Evolutionary conservation across 768 basidiomycete species (phyloP).

Genomic region (Mycena vitilis): DNA sequence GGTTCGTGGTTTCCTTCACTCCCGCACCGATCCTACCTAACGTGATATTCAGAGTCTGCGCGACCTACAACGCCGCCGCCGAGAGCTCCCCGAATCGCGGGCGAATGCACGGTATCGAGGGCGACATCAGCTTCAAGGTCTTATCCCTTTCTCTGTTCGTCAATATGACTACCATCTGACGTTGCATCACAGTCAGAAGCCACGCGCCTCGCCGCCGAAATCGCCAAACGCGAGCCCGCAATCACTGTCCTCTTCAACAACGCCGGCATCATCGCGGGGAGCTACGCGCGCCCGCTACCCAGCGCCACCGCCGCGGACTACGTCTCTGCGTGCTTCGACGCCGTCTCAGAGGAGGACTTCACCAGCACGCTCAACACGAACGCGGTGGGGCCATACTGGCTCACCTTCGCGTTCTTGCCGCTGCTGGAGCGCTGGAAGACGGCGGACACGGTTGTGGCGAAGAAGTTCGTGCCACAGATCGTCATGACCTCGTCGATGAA

Average conservation of each 20-base stretch:
- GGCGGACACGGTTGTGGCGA: slow-evolving; percentile 40
- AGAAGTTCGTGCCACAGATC: slow-evolving; percentile 58
- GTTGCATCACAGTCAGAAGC: slow-evolving; percentile 51
- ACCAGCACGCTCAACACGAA: slow-evolving; percentile 51
- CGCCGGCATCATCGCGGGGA: slow-evolving; percentile 51
- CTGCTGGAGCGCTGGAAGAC: slow-evolving; percentile 61
- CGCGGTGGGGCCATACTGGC: slow-evolving; percentile 62
- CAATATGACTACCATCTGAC: not conserved
- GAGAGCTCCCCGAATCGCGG: slow-evolving; percentile 44
- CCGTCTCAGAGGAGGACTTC: slow-evolving; percentile 51
- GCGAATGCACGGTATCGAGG: slow-evolving; percentile 53
- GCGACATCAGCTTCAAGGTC: slow-evolving; percentile 56
- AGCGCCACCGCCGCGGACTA: slow-evolving; percentile 50
- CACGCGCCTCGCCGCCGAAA: slow-evolving; percentile 52
- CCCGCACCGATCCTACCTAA: not conserved
- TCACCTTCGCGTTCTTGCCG: slow-evolving; percentile 67
- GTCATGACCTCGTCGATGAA: slow-evolving; percentile 66
- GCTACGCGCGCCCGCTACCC: slow-evolving; percentile 41
- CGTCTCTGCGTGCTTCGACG: slow-evolving; percentile 53
- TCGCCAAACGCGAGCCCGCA: slow-evolving; percentile 50
- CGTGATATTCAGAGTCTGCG: slow-evolving; percentile 41
- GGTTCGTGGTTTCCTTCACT: slow-evolving; percentile 36
- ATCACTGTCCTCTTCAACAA: slow-evolving; percentile 64
- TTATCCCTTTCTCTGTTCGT: not conserved
- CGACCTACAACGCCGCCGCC: slow-evolving; percentile 52